A percentile compares a stretch with the other conserved stretches of the same genome.
Evolutionary conservation across 257 asterid species (phyloP).

Genomic region (Penstemon barbatus): DNA sequence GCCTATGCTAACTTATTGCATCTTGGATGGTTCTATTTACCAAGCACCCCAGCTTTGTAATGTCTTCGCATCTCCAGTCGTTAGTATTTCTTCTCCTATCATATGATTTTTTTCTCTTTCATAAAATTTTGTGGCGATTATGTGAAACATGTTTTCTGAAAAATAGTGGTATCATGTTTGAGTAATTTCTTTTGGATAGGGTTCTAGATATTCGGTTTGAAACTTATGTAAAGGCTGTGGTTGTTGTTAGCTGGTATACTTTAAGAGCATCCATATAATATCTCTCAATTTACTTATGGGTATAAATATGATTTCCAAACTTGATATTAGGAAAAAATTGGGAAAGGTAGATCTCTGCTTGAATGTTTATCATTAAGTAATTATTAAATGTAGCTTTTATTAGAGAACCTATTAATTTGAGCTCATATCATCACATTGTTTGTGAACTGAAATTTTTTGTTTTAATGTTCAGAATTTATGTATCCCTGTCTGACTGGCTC

Average conservation of each 20-base stretch:
- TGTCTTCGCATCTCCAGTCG: slow-evolving; percentile 88
- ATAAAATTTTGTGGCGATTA: background rate
- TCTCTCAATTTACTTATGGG: background rate
- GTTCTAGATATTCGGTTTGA: slow-evolving; percentile 17
- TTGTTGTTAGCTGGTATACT: slow-evolving; percentile 17
- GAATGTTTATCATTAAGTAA: background rate
- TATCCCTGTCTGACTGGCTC: too few relatives aligned
- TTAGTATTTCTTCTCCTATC: slow-evolving; percentile 45
- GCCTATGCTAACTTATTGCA: slow-evolving; percentile 81
- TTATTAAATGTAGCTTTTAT: too few relatives aligned
- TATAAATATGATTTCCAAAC: background rate
- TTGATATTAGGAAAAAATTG: background rate
- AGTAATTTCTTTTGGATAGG: background rate
- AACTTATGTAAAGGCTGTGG: background rate
- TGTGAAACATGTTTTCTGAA: background rate
- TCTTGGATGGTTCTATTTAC: slow-evolving; percentile 91
- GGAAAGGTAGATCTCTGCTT: background rate
- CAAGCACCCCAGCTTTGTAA: slow-evolving; percentile 98
- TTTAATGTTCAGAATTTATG: too few relatives aligned
- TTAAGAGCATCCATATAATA: background rate
- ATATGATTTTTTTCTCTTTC: background rate
- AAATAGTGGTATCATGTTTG: background rate
- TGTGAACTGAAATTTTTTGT: too few relatives aligned
- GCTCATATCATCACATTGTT: too few relatives aligned
- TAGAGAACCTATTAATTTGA: too few relatives aligned